Conservation (phyloP, 345 rosid species). For the Eucalyptus erythrocorys region DNA sequence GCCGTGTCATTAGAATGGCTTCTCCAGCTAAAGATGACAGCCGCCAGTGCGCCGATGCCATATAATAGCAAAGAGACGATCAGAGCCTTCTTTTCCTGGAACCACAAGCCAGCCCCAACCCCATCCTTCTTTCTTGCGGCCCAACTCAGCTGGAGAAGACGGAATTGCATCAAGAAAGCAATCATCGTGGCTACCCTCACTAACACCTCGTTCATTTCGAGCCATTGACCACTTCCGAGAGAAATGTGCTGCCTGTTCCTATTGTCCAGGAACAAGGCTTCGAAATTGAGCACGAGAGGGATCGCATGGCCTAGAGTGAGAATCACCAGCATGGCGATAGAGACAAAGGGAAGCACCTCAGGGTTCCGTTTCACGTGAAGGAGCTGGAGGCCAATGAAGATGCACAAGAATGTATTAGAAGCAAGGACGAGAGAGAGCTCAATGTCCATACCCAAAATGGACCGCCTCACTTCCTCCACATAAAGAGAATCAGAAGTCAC, state of each 20-base stretch:
- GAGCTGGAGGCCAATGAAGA: constrained; percentile 27
- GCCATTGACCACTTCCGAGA: constrained; percentile 21
- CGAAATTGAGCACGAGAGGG: constrained; percentile 27
- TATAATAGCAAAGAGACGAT: constrained; percentile 14
- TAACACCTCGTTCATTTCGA: constrained; percentile 24
- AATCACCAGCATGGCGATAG: constrained; percentile 33
- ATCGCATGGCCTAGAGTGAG: constrained; percentile 26
- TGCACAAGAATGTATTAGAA: constrained; percentile 32
- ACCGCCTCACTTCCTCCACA: not conserved
- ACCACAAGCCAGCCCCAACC: constrained; percentile 8
- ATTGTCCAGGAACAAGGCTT: constrained; percentile 10
- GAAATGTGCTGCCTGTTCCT: not conserved
- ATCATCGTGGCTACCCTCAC: constrained; percentile 31
- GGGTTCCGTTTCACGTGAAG: constrained; percentile 18
- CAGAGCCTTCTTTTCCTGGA: constrained; percentile 29
- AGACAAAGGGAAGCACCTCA: constrained; percentile 18
- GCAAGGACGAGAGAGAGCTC: constrained; percentile 29
- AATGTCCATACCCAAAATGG: constrained; percentile 35
- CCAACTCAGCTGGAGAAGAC: constrained; percentile 33
- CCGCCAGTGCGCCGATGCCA: constrained; percentile 16
- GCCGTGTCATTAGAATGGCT: not conserved
- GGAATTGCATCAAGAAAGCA: constrained; percentile 30
- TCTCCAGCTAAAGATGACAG: constrained; percentile 5
- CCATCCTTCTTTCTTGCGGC: constrained; percentile 9
- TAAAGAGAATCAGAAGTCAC: constrained; percentile 7